phyloP scores from a whole-genome alignment of 2,329 filamentous ascomycete genomes.

The Juglanconis oblonga region DNA sequence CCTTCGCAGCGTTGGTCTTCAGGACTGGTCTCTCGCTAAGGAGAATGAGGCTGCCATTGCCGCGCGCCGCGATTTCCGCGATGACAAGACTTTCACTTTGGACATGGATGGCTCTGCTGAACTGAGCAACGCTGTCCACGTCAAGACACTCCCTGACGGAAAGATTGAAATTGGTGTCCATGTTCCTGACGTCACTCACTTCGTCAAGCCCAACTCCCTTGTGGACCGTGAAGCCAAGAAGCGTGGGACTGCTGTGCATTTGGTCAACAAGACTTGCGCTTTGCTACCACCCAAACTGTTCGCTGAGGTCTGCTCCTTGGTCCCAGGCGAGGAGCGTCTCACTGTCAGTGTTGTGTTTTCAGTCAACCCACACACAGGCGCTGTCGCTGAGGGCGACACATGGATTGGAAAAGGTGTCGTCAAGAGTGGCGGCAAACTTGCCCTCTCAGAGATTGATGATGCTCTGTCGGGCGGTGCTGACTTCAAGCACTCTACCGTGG shows the following conservation, averaged over 20 bases:
- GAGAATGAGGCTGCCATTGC: conserved; percentile 75
- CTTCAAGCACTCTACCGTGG: conserved; percentile 62
- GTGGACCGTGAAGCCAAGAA: conserved; percentile 98
- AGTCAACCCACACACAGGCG: conserved; percentile 76
- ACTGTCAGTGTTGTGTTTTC: conserved; percentile 92
- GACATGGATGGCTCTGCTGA: conserved; percentile 86
- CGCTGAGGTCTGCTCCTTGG: conserved; percentile 81
- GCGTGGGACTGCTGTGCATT: conserved; percentile 90
- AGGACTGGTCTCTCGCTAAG: conserved; percentile 83
- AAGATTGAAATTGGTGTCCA: conserved; percentile 93
- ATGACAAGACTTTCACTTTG: conserved; percentile 86
- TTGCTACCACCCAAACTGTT: conserved; percentile 86
- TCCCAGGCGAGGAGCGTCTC: conserved; percentile 83
- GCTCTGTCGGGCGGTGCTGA: conserved; percentile 65
- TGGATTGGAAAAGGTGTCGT: conserved; percentile 95
- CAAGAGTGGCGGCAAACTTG: conserved; percentile 83
- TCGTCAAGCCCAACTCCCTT: conserved; percentile 92
- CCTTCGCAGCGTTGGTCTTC: conserved; percentile 83
- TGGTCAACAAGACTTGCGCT: conserved; percentile 84
- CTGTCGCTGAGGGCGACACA: conserved; percentile 77
- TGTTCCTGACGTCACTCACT: conserved; percentile 92
- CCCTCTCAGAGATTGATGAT: conserved; percentile 81
- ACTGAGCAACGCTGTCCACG: conserved; percentile 87
- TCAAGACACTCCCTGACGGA: conserved; percentile 79
- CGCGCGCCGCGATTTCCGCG: conserved; percentile 83